Conservation (phyloP, 768 basidiomycete species). For the Lactifluus rugatus region DNA sequence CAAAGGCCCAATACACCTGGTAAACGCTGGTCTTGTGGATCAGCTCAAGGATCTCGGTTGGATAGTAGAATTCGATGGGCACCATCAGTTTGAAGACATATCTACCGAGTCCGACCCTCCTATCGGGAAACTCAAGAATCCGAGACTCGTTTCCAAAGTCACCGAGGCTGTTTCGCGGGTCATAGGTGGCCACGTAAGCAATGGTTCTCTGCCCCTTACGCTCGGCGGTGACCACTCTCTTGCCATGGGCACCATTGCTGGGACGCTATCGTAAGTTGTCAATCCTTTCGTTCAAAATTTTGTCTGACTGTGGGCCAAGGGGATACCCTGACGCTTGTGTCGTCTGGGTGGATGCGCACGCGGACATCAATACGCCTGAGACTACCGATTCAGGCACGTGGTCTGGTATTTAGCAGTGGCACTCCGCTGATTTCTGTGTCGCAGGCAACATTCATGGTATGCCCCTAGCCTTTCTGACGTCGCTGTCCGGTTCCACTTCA, state of each 20-base stretch:
- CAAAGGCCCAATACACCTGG: conserved; percentile 78
- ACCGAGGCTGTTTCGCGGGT: conserved; percentile 66
- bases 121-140: conserved; percentile 86
- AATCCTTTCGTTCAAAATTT: conserved; percentile 2
- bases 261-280: conserved; percentile 58
- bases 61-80: conserved; percentile 84
- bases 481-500: conserved; percentile 11
- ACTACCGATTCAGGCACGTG: conserved; percentile 63
- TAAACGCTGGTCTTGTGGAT: conserved; percentile 72
- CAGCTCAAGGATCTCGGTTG: conserved; percentile 78
- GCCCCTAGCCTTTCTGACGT: conserved; percentile 90
- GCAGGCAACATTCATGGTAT: conserved; percentile 95
- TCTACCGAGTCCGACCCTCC: conserved; percentile 57
- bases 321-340: conserved; percentile 74
- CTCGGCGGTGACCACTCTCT: conserved; percentile 95
- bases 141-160: conserved; percentile 76
- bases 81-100: conserved; percentile 80
- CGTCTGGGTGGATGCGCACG: conserved; percentile 95
- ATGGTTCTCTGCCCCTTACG: conserved; percentile 79
- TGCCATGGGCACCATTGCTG: conserved; percentile 91
- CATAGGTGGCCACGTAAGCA: conserved; percentile 65
- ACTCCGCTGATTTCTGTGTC: neutral
- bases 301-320: conserved; percentile 29
- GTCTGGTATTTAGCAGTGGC: neutral
- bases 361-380: conserved; percentile 88